Evolutionary conservation across 345 rosid genomes (phyloP), one percentile per base, ranked within the genome.

Genomic region (Litchi chinensis): DNA sequence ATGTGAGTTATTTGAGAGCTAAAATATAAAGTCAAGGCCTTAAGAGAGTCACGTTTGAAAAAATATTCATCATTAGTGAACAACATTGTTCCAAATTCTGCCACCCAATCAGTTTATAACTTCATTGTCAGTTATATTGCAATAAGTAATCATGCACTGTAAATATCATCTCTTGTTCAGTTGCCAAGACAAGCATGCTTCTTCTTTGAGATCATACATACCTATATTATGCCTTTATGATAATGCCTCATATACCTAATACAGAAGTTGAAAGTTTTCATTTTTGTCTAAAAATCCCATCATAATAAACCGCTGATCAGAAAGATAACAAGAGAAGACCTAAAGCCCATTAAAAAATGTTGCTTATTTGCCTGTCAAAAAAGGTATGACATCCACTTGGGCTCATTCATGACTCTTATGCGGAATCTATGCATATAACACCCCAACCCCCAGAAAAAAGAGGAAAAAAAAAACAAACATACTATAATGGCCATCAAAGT

Each of bases 401-500:
- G 56, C 65, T 40, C 60, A 66, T 66, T 46, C 44, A 52, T 32
- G 32, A 5, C 10, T 24, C 56, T 10, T 37, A 19, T 28, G 63
- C 24, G 5, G 37, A 50, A 44, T 12, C 28, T 48, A 50, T 9
- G 32, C 44, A 28, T 0, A 5, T 12, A 5, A 52, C 46, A 65
- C 21, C 24, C 37, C 71, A 10, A 4, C 5, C 46, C 78, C 78
- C 10, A 50, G 8, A 11, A 67, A 76, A 68, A 8, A 54, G 13
- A 56, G 9, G 32, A 54, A 1, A 39, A 13, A 76, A 40, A 8
- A 44, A 63, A 19, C 10, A 48, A 48, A 11, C 10, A 28, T 19
- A 32, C 65, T 65, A 75, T 19, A 28, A 4, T n/a, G n/a, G 4
- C 70, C 68, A 68, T 59, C 74, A 67, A 56, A 59, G 79, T 48